Base-by-base conservation (phyloP, 2,329 filamentous ascomycete species). In the Erysiphe neolycopersici region DNA sequence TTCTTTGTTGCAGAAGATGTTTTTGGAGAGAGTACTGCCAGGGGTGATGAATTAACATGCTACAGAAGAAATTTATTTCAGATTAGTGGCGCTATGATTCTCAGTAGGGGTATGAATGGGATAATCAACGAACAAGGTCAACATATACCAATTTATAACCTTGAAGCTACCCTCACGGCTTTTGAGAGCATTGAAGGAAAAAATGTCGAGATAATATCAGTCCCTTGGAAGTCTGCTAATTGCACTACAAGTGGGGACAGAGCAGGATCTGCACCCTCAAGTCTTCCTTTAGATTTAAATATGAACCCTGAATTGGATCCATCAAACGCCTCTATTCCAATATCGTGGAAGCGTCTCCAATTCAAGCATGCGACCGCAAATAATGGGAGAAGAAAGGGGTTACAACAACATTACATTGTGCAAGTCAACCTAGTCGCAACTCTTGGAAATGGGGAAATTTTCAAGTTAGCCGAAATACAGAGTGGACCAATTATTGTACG, bases 281-380 rank as follows among this genome's bases (percentile, higher is more conserved):
- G 64, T 44, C 62, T 72, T 38, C 59, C 65, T 0, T 56, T 77
- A 22, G 71, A 76, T 51, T 56, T 74, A 4, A 58, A 60, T 42
- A 61, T 64, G 26, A 71, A 69, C 17, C 70, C 73, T 63, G 83
- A 64, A 66, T 69, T 91, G 32, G 84, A 92, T 54, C 76, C 76
- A 1, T 75, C 80, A 45, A 78, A 75, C 45, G 75, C 87, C 9
- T 80, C 73, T 35, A 73, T 93, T 45, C 80, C 84, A 1, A 76
- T 94, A 43, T 77, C 82, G 31, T 95, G 87, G 87, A 94, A 93
- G 60, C 68, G 87, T 44, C 62, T 95, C 46, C 87, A 95, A 59
- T 95, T 95, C 60, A 81, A 92, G 54, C 89, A 93, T 52, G 87
- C 87, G 1, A 95, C 87, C 0, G 87, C 87, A 42, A 95, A 95